Evolutionary conservation across 352 stramenopile genomes (phyloP), one percentile per base, ranked within the genome.

Genomic region (Pythium utonaiense): DNA sequence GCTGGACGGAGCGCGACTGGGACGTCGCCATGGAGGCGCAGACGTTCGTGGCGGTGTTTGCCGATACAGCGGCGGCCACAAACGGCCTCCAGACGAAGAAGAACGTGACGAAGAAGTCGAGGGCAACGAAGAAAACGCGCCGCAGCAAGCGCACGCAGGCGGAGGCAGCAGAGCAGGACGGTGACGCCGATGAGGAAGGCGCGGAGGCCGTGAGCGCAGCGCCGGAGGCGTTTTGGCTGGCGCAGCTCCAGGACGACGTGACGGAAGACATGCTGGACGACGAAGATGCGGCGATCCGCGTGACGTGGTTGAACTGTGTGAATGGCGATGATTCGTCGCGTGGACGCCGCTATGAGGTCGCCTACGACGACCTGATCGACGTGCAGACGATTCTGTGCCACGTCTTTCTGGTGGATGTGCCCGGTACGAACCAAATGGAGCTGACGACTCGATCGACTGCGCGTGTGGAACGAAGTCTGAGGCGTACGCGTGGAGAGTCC

Each of bases 171-270:
- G n/a, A n/a, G n/a, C n/a, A n/a, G n/a, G n/a, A n/a, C n/a, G n/a
- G n/a, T n/a, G n/a, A n/a, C n/a, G 36, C 27, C 38, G 48, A 58
- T 4, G 42, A 64, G 3, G 44, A 58, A 0, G 48, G 60, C 3
- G 53, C 30, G 8, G 41, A 25, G 0, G 30, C 44, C 4, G 52
- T 58, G n/a, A 40, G n/a, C n/a, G n/a, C n/a, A n/a, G n/a, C n/a
- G n/a, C n/a, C n/a, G 10, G 73, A 86, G 34, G 59, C 70, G 57
- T 93, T 89, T 47, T 93, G 78, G 77, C 57, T 93, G 33, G 83
- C 80, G 0, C 69, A 89, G 65, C 65, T 93, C 59, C 75, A 75
- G 41, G 83, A 91, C 66, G 83, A 93, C 60, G 80, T 90, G 54
- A 90, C 80, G 22, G 74, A 85, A 53, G 71, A 83, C 51, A 93